Base-by-base conservation (phyloP, 164 flowering plant species). In the Stephania japonica region DNA sequence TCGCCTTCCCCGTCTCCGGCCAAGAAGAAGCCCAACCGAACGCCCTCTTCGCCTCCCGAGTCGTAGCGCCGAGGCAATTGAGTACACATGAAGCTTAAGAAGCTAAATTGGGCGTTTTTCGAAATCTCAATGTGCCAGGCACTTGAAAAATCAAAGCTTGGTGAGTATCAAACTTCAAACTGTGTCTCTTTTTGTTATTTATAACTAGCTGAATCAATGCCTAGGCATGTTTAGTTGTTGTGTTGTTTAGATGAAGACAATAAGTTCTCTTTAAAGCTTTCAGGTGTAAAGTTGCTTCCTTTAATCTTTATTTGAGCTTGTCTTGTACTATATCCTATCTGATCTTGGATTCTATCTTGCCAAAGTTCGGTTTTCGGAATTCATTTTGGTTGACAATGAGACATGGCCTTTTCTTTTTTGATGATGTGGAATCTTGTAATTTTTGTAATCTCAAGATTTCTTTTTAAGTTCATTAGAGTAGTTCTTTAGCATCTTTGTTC, bases 1-100 rank as follows among this genome's bases (percentile, higher is more conserved):
- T 32, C 38, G 38, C 4, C 38, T 4, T 32, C 38, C 38, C 38
- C 38, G 38, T 32, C 38, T 32, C 38, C 38, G 1, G 84, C 71
- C 72, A 80, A 79, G 68, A 82, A 81, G 83, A 85, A 78, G 75
- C 59, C 75, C 70, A 82, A 72, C 78, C 79, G 80, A 67, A 69
- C 66, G 75, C 59, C 73, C 23, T 65, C 72, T 8, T 72, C 77
- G 18, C 38, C 38, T 32, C 77, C 79, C 42, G 75, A 71, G 42
- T 70, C 78, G 0, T 75, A 71, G 61, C 47, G 10, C 19, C 12
- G 44, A 16, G 27, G 7, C 12, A n/a, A 43, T 27, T 53, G 38
- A 32, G 38, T 32, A 4, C 38, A 32, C 38, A 32, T 32, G 38
- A 47, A 47, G 53, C 3, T 9, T 9, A 47, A 1, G 64, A 38